Evolutionary conservation across 2,329 filamentous ascomycete species (phyloP).

Genomic region (Colletotrichum lupini): DNA sequence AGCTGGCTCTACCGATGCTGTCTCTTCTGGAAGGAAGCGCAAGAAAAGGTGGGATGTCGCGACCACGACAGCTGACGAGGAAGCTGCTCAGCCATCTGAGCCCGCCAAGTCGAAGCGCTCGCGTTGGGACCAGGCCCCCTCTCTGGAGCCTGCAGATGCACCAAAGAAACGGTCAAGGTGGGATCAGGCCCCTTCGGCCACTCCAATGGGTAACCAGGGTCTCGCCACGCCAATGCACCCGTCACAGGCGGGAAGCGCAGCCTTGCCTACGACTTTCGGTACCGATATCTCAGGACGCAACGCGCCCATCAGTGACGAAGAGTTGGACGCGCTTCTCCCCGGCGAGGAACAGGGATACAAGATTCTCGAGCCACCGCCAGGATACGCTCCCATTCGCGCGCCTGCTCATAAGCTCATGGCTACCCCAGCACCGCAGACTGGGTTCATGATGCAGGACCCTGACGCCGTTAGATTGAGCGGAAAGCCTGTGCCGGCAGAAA

Average conservation of each 20-base stretch:
- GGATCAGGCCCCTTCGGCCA: slow-evolving; percentile 89
- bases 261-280: slow-evolving; percentile 75
- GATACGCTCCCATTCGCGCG: slow-evolving; percentile 86
- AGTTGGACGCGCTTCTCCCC: slow-evolving; percentile 91
- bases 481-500: slow-evolving; percentile 93
- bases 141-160: slow-evolving; percentile 65
- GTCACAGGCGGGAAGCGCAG: slow-evolving; percentile 65
- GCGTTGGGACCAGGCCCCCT: slow-evolving; percentile 87
- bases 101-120: slow-evolving; percentile 79
- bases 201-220: slow-evolving; percentile 78
- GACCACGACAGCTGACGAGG: slow-evolving; percentile 65
- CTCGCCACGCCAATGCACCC: slow-evolving; percentile 82
- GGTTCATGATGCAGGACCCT: slow-evolving; percentile 98
- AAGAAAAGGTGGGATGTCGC: slow-evolving; percentile 96
- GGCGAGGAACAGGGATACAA: slow-evolving; percentile 92
- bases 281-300: slow-evolving; percentile 85
- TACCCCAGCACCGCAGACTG: slow-evolving; percentile 79
- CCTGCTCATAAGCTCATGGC: slow-evolving; percentile 80
- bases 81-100: slow-evolving; percentile 58
- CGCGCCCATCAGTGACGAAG: slow-evolving; percentile 88
- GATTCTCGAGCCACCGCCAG: slow-evolving; percentile 87
- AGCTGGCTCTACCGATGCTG: slow-evolving; percentile 73
- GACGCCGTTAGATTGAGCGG: slow-evolving; percentile 85
- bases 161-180: slow-evolving; percentile 86
- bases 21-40: slow-evolving; percentile 76